phyloP scores from a whole-genome alignment of 345 rosid genomes.

The Sisymbrium irio region DNA sequence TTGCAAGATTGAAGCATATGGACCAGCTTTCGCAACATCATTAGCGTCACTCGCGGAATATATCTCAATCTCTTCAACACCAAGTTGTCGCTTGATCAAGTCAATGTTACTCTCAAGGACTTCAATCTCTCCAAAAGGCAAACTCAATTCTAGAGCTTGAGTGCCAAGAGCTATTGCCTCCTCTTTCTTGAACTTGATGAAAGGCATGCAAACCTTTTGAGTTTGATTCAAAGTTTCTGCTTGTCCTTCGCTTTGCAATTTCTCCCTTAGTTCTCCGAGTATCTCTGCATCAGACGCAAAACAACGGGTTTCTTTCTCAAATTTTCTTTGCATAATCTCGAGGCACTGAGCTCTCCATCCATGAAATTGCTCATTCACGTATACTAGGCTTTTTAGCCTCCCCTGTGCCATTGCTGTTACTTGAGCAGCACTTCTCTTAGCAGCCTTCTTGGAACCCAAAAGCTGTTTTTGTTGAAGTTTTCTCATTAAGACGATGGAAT shows the following conservation, averaged over 20 bases:
- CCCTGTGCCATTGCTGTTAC: constrained; percentile 44
- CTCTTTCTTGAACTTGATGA: constrained; percentile 79
- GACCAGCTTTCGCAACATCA: constrained; percentile 52
- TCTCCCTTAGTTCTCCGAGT: no score
- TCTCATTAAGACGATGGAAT: constrained; percentile 42
- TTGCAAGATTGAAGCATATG: constrained; percentile 45
- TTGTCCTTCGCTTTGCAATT: no score
- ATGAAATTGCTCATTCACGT: constrained; percentile 70
- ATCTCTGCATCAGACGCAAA: constrained; percentile 56
- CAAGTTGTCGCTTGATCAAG: constrained; percentile 72
- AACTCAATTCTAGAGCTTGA: constrained; percentile 71
- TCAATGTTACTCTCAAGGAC: constrained; percentile 73
- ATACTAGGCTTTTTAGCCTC: constrained; percentile 56
- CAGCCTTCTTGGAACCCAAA: constrained; percentile 63
- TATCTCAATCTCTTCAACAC: constrained; percentile 60
- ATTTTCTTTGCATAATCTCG: constrained; percentile 55
- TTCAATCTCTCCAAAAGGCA: constrained; percentile 77
- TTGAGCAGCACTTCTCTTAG: constrained; percentile 55
- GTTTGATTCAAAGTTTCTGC: constrained; percentile 53
- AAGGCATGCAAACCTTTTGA: constrained; percentile 81
- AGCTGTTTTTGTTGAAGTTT: constrained; percentile 75
- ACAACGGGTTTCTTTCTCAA: constrained; percentile 18
- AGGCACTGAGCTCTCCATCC: constrained; percentile 91
- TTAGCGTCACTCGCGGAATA: constrained; percentile 49
- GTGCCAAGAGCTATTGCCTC: constrained; percentile 61